Percentiles rank a stretch among this genome's conserved stretches.
Evolutionary conservation across 495 filamentous ascomycete genomes (phyloP).

Genomic region (Lasiosphaeria miniovina): DNA sequence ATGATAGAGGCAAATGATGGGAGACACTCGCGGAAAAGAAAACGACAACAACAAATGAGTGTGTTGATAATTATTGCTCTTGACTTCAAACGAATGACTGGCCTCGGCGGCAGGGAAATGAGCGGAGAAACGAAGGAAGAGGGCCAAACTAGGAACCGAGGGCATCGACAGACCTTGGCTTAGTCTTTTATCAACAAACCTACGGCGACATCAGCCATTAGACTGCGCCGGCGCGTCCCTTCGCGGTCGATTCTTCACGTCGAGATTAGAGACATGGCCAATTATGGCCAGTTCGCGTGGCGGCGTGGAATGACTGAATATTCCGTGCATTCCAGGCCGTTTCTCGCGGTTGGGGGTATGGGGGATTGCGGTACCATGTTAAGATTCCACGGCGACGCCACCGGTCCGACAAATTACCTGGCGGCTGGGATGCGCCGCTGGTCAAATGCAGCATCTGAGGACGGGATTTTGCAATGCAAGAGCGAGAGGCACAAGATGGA

Average conservation of each 20-base stretch:
- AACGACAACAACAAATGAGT: background rate
- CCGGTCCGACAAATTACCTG: background rate
- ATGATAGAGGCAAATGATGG: background rate
- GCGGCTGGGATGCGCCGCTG: background rate
- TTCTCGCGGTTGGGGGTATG: background rate
- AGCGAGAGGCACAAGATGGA: background rate
- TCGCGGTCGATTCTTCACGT: background rate
- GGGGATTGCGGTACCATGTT: background rate
- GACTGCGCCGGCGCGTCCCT: background rate
- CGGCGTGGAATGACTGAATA: slow-evolving; percentile 11
- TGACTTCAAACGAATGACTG: slow-evolving; percentile 6
- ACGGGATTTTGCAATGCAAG: background rate
- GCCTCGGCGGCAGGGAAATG: background rate
- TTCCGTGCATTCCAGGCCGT: slow-evolving; percentile 12
- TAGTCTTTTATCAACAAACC: background rate
- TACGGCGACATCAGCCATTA: background rate
- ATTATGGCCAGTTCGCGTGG: too few relatives aligned
- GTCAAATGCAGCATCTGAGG: background rate
- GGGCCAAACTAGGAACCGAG: background rate
- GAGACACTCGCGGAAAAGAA: background rate
- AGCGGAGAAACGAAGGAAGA: background rate
- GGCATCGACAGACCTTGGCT: background rate
- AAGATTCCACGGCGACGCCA: background rate
- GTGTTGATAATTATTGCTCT: slow-evolving; percentile 1
- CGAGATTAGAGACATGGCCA: background rate